These are phyloP conservation scores for Persicaria tinctoria DNA, from an alignment of 148 eudicot species.

Conservation along the genomic window DNA sequence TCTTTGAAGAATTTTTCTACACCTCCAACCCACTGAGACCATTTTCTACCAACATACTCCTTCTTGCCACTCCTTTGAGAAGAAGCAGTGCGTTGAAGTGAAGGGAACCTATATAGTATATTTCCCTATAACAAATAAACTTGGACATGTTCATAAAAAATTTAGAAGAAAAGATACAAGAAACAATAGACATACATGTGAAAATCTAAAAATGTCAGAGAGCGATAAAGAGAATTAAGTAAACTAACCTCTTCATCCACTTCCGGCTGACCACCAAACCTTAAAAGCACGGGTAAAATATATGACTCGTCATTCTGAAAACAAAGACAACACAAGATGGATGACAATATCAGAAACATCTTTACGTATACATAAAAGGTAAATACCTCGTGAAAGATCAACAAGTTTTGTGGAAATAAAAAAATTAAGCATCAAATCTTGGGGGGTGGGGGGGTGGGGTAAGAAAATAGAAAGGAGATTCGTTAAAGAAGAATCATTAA, in stretches of 20 bases:
- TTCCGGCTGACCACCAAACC: slow-evolving; percentile 93
- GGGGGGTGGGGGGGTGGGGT: background rate
- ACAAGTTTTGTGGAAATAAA: background rate
- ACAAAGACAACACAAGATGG: slow-evolving; percentile 6
- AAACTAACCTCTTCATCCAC: slow-evolving; percentile 79
- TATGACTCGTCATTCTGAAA: slow-evolving; percentile 82
- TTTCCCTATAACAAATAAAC: slow-evolving; percentile 60
- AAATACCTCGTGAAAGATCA: background rate
- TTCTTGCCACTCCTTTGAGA: slow-evolving; percentile 53
- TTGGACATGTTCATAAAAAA: background rate
- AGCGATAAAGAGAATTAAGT: background rate
- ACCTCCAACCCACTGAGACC: slow-evolving; percentile 68
- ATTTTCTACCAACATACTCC: slow-evolving; percentile 71
- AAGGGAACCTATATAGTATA: slow-evolving; percentile 82
- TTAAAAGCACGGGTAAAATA: slow-evolving; percentile 81
- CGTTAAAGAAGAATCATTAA: background rate
- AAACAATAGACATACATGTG: background rate
- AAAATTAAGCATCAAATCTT: background rate
- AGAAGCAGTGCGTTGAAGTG: slow-evolving; percentile 91
- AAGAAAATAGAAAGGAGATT: background rate
- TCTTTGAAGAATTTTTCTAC: slow-evolving; percentile 62
- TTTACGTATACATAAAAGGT: background rate
- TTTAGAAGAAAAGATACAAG: background rate
- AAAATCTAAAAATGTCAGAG: background rate
- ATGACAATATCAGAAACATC: background rate